Evolutionary conservation across 371 early-diverging fungal species (phyloP).

Genomic region (Zychaea mexicana): DNA sequence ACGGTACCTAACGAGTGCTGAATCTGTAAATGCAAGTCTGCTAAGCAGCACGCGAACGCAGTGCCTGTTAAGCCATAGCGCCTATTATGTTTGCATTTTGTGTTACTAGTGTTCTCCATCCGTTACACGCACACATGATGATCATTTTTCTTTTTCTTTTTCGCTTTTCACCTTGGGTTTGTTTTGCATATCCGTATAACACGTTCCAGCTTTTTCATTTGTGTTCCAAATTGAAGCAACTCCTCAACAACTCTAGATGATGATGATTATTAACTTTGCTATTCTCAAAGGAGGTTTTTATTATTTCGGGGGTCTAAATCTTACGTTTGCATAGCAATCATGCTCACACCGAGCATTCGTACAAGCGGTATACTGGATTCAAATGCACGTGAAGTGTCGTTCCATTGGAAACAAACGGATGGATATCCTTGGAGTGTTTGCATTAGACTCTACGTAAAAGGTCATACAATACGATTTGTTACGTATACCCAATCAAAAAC

Average conservation of each 20-base stretch:
- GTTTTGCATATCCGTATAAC: slow-evolving; percentile 33
- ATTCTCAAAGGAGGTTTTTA: too few species aligned
- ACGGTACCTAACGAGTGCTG: slow-evolving; percentile 37
- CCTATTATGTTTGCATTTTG: slow-evolving; percentile 17
- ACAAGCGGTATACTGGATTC: slow-evolving; percentile 21
- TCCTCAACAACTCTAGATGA: slow-evolving; percentile 22
- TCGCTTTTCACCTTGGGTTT: slow-evolving; percentile 36
- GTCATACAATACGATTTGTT: too few species aligned
- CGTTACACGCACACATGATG: too few species aligned
- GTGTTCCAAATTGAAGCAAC: slow-evolving; percentile 37
- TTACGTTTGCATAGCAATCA: slow-evolving; percentile 26
- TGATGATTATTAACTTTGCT: too few species aligned
- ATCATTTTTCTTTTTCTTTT: too few species aligned
- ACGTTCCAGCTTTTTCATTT: slow-evolving; percentile 31
- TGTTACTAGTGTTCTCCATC: too few species aligned
- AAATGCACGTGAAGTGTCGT: slow-evolving; percentile 20
- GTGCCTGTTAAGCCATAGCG: slow-evolving; percentile 44
- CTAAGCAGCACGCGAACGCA: slow-evolving; percentile 52
- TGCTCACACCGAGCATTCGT: slow-evolving; percentile 49
- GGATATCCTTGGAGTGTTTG: slow-evolving; percentile 20
- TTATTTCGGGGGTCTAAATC: background rate
- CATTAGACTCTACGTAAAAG: background rate
- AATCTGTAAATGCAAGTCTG: slow-evolving; percentile 36
- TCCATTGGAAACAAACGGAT: slow-evolving; percentile 37
- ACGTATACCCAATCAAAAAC: too few species aligned